Base-by-base conservation (phyloP, 2,329 filamentous ascomycete genomes). In the Lasiodiplodia gonubiensis region DNA sequence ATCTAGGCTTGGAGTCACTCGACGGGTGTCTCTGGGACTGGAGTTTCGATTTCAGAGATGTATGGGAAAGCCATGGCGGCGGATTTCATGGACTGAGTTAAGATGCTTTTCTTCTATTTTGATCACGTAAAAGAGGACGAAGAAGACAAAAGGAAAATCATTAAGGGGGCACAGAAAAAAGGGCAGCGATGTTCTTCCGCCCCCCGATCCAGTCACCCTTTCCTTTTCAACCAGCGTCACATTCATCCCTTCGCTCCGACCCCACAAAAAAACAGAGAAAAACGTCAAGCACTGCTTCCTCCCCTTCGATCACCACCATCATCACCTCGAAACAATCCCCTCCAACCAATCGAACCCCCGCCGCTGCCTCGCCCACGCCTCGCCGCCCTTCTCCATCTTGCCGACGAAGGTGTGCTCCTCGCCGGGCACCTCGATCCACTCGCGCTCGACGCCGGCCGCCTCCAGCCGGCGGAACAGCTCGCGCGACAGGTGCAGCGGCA, bases 341-440 rank as follows among this genome's bases (percentile, higher is more conserved):
- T 81, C 79, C 52, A 82, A 67, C 66, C 81, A 82, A 57, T 82
- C 79, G 70, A 82, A 82, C 5, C 80, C 80, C 68, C 74, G 57
- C 30, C 76, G 71, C 71, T 82, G 80, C 42, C 80, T 67, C 51
- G 76, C 69, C 69, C 69, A 70, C 48, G 59, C 66, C 33, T 23
- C 57, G 18, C 48, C 75, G 76, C 79, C 80, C 65, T 80, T 78
- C 68, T 76, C 68, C 80, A 83, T 83, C 68, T 73, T 78, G 2
- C 75, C 77, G 0, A 78, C 79, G 73, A 82, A 83, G 2, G 80
- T 82, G 69, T 82, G 81, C n/a, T 75, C 79, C 67, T 82, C 81
- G 4, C 72, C 79, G 0, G 77, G 77, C 8, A 82, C 75, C 67
- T 80, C 78, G 11, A 72, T 71, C 71, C 81, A 72, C 4, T 73